Evolutionary conservation across 2,329 filamentous ascomycete genomes (phyloP).

Genomic region (Botrytis fabae): DNA sequence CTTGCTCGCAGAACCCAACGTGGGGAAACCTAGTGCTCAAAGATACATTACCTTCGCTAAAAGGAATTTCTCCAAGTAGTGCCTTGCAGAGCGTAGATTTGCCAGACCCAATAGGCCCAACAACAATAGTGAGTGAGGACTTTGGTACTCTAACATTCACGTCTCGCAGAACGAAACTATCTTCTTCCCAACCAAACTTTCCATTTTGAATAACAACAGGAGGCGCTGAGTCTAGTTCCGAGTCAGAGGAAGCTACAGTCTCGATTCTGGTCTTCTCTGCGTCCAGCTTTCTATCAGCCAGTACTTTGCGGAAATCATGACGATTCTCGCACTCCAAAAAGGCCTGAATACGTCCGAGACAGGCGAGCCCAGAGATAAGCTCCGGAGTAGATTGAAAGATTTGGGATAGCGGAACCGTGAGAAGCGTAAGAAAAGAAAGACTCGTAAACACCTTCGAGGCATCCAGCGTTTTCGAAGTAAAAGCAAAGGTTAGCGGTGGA

Average conservation of each 20-base stretch:
- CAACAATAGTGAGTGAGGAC: slow-evolving; percentile 32
- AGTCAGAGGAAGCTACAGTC: neutral
- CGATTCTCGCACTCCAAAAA: neutral
- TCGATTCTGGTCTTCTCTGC: neutral
- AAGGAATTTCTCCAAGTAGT: slow-evolving; percentile 32
- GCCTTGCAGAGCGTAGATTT: slow-evolving; percentile 36
- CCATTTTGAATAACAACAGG: slow-evolving; percentile 17
- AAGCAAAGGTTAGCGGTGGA: slow-evolving; percentile 29
- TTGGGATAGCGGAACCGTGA: slow-evolving; percentile 29
- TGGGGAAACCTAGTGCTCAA: slow-evolving; percentile 7
- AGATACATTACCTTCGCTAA: slow-evolving; percentile 20
- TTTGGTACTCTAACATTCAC: neutral
- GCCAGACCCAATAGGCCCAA: slow-evolving; percentile 38
- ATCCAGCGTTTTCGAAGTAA: slow-evolving; percentile 27
- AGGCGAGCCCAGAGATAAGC: slow-evolving; percentile 26
- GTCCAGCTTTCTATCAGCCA: neutral
- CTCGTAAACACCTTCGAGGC: slow-evolving; percentile 28
- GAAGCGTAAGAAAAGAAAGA: slow-evolving; percentile 30
- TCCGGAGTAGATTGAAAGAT: slow-evolving; percentile 31
- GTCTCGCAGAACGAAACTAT: neutral
- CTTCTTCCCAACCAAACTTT: neutral
- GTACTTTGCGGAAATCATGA: neutral
- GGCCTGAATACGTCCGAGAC: neutral
- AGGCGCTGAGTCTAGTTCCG: neutral
- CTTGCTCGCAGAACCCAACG: slow-evolving; percentile 48